phyloP scores from a whole-genome alignment of 129 eudicot species.

The Flaveria trinervia region DNA sequence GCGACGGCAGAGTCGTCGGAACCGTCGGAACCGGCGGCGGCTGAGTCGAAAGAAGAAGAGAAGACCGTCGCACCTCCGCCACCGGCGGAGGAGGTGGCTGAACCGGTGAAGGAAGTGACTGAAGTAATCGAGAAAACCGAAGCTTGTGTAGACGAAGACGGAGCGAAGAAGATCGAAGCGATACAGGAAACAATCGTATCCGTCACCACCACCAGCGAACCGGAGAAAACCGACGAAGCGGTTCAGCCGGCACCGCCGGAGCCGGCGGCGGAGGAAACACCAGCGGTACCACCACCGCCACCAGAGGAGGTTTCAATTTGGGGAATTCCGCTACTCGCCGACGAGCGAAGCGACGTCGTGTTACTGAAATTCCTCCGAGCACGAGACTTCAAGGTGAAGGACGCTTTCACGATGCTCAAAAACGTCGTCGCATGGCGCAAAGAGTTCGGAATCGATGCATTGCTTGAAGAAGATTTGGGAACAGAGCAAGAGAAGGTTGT shows the following conservation, averaged over 20 bases:
- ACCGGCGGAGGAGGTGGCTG: constrained; percentile 12
- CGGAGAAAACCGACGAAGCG: constrained; percentile 21
- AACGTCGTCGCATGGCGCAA: constrained; percentile 72
- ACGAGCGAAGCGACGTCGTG: constrained; percentile 69
- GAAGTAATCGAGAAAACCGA: constrained; percentile 14
- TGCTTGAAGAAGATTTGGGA: constrained; percentile 59
- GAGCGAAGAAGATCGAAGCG: constrained; percentile 15
- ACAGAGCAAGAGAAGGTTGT: constrained; percentile 68
- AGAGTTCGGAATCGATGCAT: constrained; percentile 66
- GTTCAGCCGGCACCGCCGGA: constrained; percentile 25
- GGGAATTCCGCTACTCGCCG: constrained; percentile 74
- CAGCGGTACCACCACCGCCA: constrained; percentile 35
- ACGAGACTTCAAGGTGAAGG: constrained; percentile 81
- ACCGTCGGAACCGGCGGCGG: background rate
- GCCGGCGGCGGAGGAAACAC: constrained; percentile 34
- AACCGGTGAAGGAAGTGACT: constrained; percentile 37
- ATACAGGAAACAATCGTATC: constrained; percentile 11
- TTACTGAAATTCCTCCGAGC: constrained; percentile 80
- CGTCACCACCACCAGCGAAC: constrained; percentile 26
- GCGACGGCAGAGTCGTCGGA: constrained; percentile 26
- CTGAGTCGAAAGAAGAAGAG: constrained; percentile 2
- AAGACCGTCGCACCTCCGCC: background rate
- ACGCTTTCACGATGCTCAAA: constrained; percentile 74
- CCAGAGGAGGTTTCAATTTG: constrained; percentile 76
- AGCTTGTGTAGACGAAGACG: constrained; percentile 6